Evolutionary conservation across 2,329 filamentous ascomycete genomes (phyloP), one percentile per base, ranked within the genome.

Genomic region (Penicillium nordicum): DNA sequence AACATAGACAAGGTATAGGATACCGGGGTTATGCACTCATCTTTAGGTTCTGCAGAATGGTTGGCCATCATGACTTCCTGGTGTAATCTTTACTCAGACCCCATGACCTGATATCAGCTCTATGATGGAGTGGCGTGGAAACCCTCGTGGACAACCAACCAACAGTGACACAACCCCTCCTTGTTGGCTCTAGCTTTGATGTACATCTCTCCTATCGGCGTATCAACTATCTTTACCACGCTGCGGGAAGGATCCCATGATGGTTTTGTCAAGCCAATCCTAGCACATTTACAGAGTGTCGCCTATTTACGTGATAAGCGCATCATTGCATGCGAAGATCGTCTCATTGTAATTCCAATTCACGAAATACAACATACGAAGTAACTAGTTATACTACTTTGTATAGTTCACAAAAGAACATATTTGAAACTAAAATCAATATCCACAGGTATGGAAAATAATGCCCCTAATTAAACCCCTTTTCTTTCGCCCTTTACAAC

Each of bases 381-480:
- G 14, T 38, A 34, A 16, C 27, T 18, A 18, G 18, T 18, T n/a
- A n/a, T n/a, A n/a, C n/a, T 30, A 44, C 4, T 5, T 32, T 32
- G n/a, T 50, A 29, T 38, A 18, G 9, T 41, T 16, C 10, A 50
- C 27, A 12, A 37, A 29, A 38, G 34, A 46, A 38, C 10, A 53
- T 29, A 23, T 27, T 37, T 40, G 42, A 52, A 47, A 29, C 32
- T 29, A 21, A 14, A 23, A 30, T 18, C 10, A 10, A 41, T 30
- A 29, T 43, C 52, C 30, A 43, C 45, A 42, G 2, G 21, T 23
- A 16, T 42, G n/a, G n/a, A 27, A 18, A 49, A 48, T 43, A 57
- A 57, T 53, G 36, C 53, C 57, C 61, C 51, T 63, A 64, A 64
- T 63, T 57, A 57, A 59, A n/a, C 57, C 57, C 59, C 52, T 55